Evolutionary conservation across 2,329 filamentous ascomycete species (phyloP).

Genomic region (Fusarium pseudocircinatum): DNA sequence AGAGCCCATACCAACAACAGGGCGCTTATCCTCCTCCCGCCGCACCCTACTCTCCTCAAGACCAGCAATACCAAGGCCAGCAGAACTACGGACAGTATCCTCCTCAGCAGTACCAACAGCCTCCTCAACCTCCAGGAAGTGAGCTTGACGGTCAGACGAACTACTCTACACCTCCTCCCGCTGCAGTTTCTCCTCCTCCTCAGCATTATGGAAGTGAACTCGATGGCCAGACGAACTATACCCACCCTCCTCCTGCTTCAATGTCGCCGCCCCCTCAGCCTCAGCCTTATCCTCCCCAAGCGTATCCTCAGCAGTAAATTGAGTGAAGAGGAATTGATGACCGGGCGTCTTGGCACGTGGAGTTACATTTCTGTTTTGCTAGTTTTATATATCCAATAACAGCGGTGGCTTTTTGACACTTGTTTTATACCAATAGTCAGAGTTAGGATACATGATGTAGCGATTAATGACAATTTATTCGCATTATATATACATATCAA

Average conservation of each 20-base stretch:
- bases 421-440: neutral
- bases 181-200: constrained; percentile 1
- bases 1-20: constrained; percentile 45
- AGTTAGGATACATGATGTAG: neutral
- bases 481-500: neutral
- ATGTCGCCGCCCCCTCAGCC: constrained; percentile 35
- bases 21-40: constrained; percentile 40
- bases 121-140: constrained; percentile 22
- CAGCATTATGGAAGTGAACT: constrained; percentile 30
- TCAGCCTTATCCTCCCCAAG: constrained; percentile 20
- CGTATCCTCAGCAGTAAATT: constrained; percentile 7
- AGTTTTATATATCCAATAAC: constrained; percentile 7
- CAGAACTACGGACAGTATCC: constrained; percentile 36
- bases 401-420: neutral
- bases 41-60: constrained; percentile 36
- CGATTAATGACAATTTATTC: neutral
- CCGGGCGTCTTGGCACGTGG: neutral
- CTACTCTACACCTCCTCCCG: constrained; percentile 24
- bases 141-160: constrained; percentile 27
- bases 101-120: constrained; percentile 37
- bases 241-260: constrained; percentile 22
- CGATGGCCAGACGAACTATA: constrained; percentile 22
- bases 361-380: constrained; percentile 1
- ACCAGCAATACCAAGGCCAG: constrained; percentile 28
- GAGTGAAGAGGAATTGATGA: neutral